Evolutionary conservation across 768 basidiomycete species (phyloP), one percentile per base, ranked within the genome.

Genomic region (Kwoniella europaea): DNA sequence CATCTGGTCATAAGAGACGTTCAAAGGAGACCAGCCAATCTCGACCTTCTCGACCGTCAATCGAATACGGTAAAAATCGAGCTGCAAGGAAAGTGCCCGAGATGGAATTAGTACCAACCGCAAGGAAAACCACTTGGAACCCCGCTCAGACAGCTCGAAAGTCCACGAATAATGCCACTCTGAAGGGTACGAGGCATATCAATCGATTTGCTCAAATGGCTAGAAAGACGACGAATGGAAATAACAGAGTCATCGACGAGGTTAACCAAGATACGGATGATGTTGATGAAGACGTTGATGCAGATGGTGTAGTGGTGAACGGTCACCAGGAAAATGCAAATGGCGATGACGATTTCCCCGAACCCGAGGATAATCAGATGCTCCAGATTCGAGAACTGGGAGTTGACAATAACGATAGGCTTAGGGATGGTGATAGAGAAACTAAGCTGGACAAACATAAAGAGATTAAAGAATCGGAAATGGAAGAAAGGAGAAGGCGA

Each of bases 261-360:
- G 18, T 10, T 6, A 35, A 63, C 13, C 61, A 43, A 63, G 61
- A 63, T 3, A 22, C 20, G 15, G 43, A 43, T 20, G 20, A 43
- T n/a, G 43, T 7, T 16, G 42, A 46, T 15, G 46, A 18, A 6
- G 35, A 6, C 35, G 35, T 35, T 50, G 10, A 10, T 50, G 46
- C 13, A 50, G 12, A 18, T 50, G 46, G 46, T 15, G 4, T 15
- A 2, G 12, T 10, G 46, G 46, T 15, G 12, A 6, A 50, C 46
- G 46, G 46, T 50, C 35, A 35, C 35, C 35, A 35, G 35, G 35
- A 35, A 35, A 35, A 35, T 35, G 35, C 15, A 16, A 15, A 63
- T 18, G 46, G 44, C 24, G 46, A 61, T 43, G 55, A 35, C 20
- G 43, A 63, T 63, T 50, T 63, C 24, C 43, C 61, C 10, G 61